Conservation (phyloP, 495 filamentous ascomycete species). For the Friedmanniomyces endolithicus region DNA sequence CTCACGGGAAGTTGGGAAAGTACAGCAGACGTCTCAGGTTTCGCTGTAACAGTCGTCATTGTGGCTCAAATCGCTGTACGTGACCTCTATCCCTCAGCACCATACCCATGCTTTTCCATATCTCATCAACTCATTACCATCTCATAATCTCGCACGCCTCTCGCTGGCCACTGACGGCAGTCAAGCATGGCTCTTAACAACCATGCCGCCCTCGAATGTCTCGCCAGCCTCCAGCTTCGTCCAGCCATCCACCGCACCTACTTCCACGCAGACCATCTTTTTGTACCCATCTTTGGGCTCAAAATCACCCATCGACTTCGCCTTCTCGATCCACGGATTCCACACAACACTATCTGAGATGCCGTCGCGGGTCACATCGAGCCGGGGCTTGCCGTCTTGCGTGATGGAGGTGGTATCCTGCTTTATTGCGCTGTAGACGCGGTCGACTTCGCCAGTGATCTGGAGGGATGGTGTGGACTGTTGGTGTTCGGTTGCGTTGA, state of each 20-base stretch:
- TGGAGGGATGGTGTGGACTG: constrained; percentile 41
- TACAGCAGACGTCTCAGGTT: no score
- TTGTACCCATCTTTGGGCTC: constrained; percentile 76
- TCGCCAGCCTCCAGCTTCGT: constrained; percentile 74
- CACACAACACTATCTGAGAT: constrained; percentile 82
- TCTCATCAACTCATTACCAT: background rate
- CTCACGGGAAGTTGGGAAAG: no score
- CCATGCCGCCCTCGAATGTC: constrained; percentile 80
- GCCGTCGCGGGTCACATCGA: constrained; percentile 64
- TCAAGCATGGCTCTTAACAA: constrained; percentile 37
- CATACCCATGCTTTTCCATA: background rate
- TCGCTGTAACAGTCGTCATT: no score
- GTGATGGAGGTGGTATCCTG: constrained; percentile 44
- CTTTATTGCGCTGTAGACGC: constrained; percentile 47
- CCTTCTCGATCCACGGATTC: constrained; percentile 91
- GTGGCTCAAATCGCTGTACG: background rate
- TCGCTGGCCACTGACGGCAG: background rate
- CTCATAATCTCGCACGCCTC: background rate
- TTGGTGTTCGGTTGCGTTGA: constrained; percentile 43
- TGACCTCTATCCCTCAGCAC: background rate
- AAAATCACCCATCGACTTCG: constrained; percentile 73
- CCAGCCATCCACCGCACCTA: constrained; percentile 71
- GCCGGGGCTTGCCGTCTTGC: constrained; percentile 49
- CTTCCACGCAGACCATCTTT: constrained; percentile 87
- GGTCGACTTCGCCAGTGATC: constrained; percentile 69